Base-by-base conservation (phyloP, 2,329 filamentous ascomycete species). In the Ophiosphaerella narmari region DNA sequence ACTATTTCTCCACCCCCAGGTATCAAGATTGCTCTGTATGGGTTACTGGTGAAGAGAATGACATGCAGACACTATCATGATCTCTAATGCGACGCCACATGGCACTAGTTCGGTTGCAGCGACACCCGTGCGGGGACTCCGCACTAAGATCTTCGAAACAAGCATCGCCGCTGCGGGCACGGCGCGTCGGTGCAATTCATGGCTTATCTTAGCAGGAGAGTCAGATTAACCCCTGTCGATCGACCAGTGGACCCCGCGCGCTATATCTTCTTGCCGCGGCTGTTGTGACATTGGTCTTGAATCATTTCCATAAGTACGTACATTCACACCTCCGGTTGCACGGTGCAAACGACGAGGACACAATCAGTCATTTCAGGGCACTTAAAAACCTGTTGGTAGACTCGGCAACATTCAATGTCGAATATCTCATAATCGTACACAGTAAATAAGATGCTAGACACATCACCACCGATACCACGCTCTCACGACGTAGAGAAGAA, bases 401-500 rank as follows among this genome's bases (percentile, higher is more conserved):
- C 11, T 11, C 26, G 6, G 6, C n/a, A 7, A 14, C 26, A 11
- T 14, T 14, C n/a, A 6, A 7, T 4, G n/a, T 34, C 18, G 39
- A 9, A n/a, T 23, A 14, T 42, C 31, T 23, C 29, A 32, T 16
- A 42, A n/a, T 21, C 33, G 14, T 33, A 43, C 39, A 43, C 24
- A 18, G 38, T 44, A 43, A 44, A 46, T 45, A 56, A 39, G n/a
- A 59, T 59, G 55, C 43, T 43, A 6, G 52, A 55, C 8, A 35
- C 33, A 18, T 40, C 29, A 16, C 38, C 36, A 5, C 26, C 41
- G 9, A 12, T 16, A 21, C 43, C 29, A 13, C 47, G 21, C 37
- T 57, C 58, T 18, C 48, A 48, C 24, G 51, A 58, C 24, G 33
- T 43, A 18, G 49, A 52, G 24, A 53, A 63, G 26, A 39, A 55